Evolutionary conservation across 2,329 filamentous ascomycete genomes (phyloP), one percentile per base, ranked within the genome.

Genomic region (Rutstroemia sp.): DNA sequence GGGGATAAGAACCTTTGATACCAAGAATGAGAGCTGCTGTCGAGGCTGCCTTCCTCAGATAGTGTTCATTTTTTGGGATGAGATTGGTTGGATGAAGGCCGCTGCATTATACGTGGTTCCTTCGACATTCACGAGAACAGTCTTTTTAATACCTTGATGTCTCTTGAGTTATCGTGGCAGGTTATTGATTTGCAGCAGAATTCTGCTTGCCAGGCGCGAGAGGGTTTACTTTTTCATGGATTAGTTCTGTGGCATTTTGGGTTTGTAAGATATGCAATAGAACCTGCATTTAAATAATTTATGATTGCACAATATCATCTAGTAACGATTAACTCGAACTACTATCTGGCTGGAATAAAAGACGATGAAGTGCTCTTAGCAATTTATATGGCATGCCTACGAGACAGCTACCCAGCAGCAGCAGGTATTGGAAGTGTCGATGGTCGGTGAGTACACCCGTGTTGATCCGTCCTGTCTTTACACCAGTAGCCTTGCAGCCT

Each of bases 251-350:
- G 53, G 66, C 66, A 69, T 69, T 65, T 63, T 65, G 65, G 66
- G 61, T 45, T 45, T 69, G 68, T 70, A 69, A 54, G 66, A 69
- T 70, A 69, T 64, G 67, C 65, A 65, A 69, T 69, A 70, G 67
- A 70, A 65, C 62, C 68, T 44, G 50, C 52, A 53, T 50, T 49
- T 54, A 49, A 51, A 56, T 54, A 53, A 34, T 50, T 18, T 8
- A 27, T 37, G 14, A 37, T 56, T 52, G 16, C 30, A 34, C 30
- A 34, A 34, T 34, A 34, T 34, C 30, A 34, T 34, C 8, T 34
- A 3, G 10, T 10, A 34, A 34, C 10, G 10, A 12, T 34, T 34
- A 34, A 34, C 30, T 34, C 12, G 30, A 12, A 12, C 30, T 12
- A 34, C 30, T 4, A 12, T 10, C 3, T 9, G 30, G 30, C 9